Percentiles rank a stretch among this genome's conserved stretches.
Evolutionary conservation across 2,329 filamentous ascomycete species (phyloP).

Genomic region (Thyridium curvatum): DNA sequence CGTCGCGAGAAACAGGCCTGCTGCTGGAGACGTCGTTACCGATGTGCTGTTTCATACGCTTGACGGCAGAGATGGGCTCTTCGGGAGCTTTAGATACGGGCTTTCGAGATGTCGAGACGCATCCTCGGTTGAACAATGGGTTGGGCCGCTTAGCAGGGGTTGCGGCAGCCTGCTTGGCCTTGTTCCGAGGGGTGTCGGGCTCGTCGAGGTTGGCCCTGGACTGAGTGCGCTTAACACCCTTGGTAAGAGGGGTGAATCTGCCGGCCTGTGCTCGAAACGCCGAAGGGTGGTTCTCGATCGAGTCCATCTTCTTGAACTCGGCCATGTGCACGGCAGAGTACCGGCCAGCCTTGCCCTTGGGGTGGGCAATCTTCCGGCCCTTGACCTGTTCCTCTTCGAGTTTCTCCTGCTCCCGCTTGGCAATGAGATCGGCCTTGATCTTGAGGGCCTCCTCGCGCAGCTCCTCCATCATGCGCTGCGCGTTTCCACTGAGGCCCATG

Average conservation of each 20-base stretch:
- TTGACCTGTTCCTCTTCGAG: conserved; percentile 33
- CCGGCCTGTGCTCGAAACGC: conserved; percentile 58
- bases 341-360: conserved; percentile 70
- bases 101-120: too few species aligned
- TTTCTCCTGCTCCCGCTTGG: conserved; percentile 51
- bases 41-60: conserved; percentile 63
- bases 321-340: conserved; percentile 83
- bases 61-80: conserved; percentile 43
- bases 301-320: conserved; percentile 96
- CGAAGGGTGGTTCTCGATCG: conserved; percentile 81
- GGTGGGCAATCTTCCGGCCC: conserved; percentile 68
- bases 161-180: conserved; percentile 26
- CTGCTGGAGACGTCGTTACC: conserved; percentile 64
- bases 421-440: conserved; percentile 63
- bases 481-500: conserved; percentile 53
- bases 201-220: conserved; percentile 60
- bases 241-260: conserved; percentile 42
- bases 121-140: conserved; percentile 9
- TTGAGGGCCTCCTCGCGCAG: conserved; percentile 65
- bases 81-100: conserved; percentile 3
- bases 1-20: conserved; percentile 52
- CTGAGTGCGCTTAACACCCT: conserved; percentile 45
- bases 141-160: conserved; percentile 21
- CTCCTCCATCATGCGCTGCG: conserved; percentile 56
- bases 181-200: conserved; percentile 37